Evolutionary conservation across 495 filamentous ascomycete species (phyloP).

Genomic region (Pyrenopolyporus hunteri): DNA sequence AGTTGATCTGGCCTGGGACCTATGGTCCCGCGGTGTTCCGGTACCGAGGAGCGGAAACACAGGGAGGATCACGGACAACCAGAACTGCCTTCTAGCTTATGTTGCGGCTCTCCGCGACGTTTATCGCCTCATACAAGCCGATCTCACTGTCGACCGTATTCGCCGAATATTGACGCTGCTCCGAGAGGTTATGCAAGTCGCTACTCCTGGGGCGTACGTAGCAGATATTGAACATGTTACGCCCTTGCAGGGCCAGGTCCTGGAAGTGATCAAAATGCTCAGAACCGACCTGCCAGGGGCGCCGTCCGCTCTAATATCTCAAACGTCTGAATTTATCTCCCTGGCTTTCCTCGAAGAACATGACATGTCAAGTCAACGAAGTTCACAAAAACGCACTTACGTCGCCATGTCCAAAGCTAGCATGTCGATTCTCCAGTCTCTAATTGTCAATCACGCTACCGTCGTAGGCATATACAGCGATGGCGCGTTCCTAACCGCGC

Average conservation of each 20-base stretch:
- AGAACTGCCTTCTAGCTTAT: slow-evolving; percentile 80
- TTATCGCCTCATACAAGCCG: slow-evolving; percentile 74
- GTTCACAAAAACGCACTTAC: slow-evolving; percentile 67
- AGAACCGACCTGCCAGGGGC: slow-evolving; percentile 70
- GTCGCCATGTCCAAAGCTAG: slow-evolving; percentile 82
- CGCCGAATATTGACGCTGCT: slow-evolving; percentile 68
- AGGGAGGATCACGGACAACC: slow-evolving; percentile 64
- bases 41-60: slow-evolving; percentile 50
- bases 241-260: slow-evolving; percentile 73
- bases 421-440: slow-evolving; percentile 70
- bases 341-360: slow-evolving; percentile 63
- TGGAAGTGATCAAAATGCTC: slow-evolving; percentile 74
- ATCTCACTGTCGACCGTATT: slow-evolving; percentile 65
- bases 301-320: slow-evolving; percentile 68
- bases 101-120: slow-evolving; percentile 76
- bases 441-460: slow-evolving; percentile 66
- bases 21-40: slow-evolving; percentile 73
- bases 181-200: slow-evolving; percentile 57
- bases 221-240: slow-evolving; percentile 86
- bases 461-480: slow-evolving; percentile 70
- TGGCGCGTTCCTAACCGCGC: slow-evolving; percentile 61
- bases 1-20: slow-evolving; percentile 68
- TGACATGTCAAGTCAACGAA: slow-evolving; percentile 38
- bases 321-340: slow-evolving; percentile 70
- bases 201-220: slow-evolving; percentile 76